Conservation (phyloP, 495 filamentous ascomycete species). For the Daldinia caldariorum region DNA sequence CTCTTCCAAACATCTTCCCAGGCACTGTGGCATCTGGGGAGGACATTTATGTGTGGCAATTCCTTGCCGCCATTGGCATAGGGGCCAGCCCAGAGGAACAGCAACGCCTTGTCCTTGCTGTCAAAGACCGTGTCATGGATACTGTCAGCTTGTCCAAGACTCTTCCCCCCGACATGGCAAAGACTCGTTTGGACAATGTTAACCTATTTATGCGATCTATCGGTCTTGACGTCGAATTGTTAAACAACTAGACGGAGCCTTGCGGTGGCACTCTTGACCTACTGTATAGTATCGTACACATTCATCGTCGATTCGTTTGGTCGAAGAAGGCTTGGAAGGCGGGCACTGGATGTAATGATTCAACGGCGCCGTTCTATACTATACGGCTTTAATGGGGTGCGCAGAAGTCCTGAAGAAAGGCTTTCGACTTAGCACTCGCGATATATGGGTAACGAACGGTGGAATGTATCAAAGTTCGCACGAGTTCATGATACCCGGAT, state of each 20-base stretch:
- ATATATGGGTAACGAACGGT: slow-evolving; percentile 14
- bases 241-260: slow-evolving; percentile 66
- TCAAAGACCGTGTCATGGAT: slow-evolving; percentile 99
- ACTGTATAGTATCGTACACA: slow-evolving; percentile 2
- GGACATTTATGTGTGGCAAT: slow-evolving; percentile 98
- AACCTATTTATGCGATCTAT: slow-evolving; percentile 99
- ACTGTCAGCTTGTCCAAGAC: slow-evolving; percentile 88
- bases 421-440: background rate
- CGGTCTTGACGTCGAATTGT: slow-evolving; percentile 92
- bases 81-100: slow-evolving; percentile 93
- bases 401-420: background rate
- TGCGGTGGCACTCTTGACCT: background rate
- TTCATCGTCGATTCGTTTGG: background rate
- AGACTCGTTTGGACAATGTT: slow-evolving; percentile 84
- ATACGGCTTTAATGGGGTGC: background rate
- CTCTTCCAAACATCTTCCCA: slow-evolving; percentile 85
- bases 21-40: slow-evolving; percentile 81
- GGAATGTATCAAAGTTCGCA: slow-evolving; percentile 32
- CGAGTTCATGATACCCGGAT: slow-evolving; percentile 36
- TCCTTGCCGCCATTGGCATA: slow-evolving; percentile 91
- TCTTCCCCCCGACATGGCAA: slow-evolving; percentile 83
- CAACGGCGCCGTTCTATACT: background rate
- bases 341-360: slow-evolving; percentile 11
- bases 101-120: slow-evolving; percentile 89
- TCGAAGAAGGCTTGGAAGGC: background rate